Evolutionary conservation across 306 rosid species (phyloP), one percentile per base, ranked within the genome.

Genomic region (Senna siamea): DNA sequence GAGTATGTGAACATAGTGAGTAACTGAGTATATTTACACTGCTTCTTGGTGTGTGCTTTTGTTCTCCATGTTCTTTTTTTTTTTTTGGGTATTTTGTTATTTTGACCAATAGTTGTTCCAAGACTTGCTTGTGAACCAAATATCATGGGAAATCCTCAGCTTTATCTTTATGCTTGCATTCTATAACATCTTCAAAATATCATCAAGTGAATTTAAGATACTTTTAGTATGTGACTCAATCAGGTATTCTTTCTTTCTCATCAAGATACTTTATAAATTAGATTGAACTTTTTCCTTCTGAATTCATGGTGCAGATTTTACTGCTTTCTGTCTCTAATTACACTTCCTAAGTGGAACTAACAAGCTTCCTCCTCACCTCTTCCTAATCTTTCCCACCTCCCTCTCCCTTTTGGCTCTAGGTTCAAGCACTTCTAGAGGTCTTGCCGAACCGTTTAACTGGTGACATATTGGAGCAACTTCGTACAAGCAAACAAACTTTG

Each of bases 401-500:
- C 63, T 0, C 17, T 15, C 57, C 41, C 69, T 38, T 17, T 61
- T 75, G 78, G 68, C 60, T 72, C 70, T 84, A 95, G 99, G 99
- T 95, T 75, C 89, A 80, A 87, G 89, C 88, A 19, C 86, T 95
- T 58, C 93, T 95, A 40, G 92, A 88, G 71, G 98, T 92, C 48
- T 82, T 95, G 79, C 99, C 99, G 5, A 95, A 88, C 83, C 87
- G 91, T 62, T 79, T 95, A 76, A 95, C 97, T 34, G 99, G 93
- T 40, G 96, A 90, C 54, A 73, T 85, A 83, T 80, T 95, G 89
- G 99, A 95, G 83, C 89, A 90, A 84, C 99, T 95, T 82, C 98
- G 99, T 30, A 90, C 78, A 59, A 90, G 99, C 93, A 95, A 95
- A 87, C 99, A 95, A 83, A 90, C 96, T 62, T 81, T 95, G 98